These are phyloP conservation scores for Penicillium steckii DNA, from an alignment of 495 filamentous ascomycete genomes.

Conservation along the genomic window DNA sequence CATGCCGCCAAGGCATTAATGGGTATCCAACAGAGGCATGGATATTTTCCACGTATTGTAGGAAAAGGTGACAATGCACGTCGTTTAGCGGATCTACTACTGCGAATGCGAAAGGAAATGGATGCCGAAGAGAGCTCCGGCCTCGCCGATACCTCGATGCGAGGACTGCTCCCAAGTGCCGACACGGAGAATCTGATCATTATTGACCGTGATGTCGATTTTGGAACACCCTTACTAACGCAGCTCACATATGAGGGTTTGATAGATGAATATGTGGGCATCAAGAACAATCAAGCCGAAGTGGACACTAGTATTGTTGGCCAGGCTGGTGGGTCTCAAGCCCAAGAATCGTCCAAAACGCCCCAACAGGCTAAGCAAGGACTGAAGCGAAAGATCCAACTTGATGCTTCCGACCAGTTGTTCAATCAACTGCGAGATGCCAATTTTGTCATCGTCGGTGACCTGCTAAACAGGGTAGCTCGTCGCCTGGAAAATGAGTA, in stretches of 20 bases:
- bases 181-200: slow-evolving; percentile 88
- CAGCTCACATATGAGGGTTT: slow-evolving; percentile 97
- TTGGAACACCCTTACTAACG: slow-evolving; percentile 85
- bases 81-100: slow-evolving; percentile 81
- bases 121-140: slow-evolving; percentile 72
- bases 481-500: slow-evolving; percentile 84
- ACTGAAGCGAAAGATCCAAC: slow-evolving; percentile 84
- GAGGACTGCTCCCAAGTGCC: slow-evolving; percentile 78
- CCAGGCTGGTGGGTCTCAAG: slow-evolving; percentile 55
- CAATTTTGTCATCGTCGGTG: slow-evolving; percentile 92
- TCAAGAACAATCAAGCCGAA: slow-evolving; percentile 84
- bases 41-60: slow-evolving; percentile 91
- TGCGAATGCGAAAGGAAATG: slow-evolving; percentile 89
- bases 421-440: slow-evolving; percentile 87
- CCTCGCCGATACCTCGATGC: slow-evolving; percentile 54
- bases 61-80: slow-evolving; percentile 96
- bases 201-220: slow-evolving; percentile 92
- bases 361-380: slow-evolving; percentile 55
- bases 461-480: slow-evolving; percentile 85
- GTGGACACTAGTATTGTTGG: slow-evolving; percentile 92
- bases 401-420: slow-evolving; percentile 87
- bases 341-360: slow-evolving; percentile 52
- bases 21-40: slow-evolving; percentile 87
- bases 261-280: slow-evolving; percentile 91
- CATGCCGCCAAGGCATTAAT: slow-evolving; percentile 90